Evolutionary conservation across 1,139 yeast species (phyloP), one percentile per base, ranked within the genome.

Genomic region (Eremothecium gossypii): DNA sequence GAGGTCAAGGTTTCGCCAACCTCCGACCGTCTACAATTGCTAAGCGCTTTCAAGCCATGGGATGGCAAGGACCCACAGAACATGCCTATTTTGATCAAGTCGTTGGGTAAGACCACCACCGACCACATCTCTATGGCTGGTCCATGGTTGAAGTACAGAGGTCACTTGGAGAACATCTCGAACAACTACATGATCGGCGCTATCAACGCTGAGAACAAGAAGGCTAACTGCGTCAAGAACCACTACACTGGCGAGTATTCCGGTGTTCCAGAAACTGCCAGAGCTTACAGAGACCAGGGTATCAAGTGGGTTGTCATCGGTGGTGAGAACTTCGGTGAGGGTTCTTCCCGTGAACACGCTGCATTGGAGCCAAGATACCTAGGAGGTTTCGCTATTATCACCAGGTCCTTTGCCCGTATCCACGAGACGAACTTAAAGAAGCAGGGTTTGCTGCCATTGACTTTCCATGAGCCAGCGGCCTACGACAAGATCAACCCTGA

Each of bases 91-190:
- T 83, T 91, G 71, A 86, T 91, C 71, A 91, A 91, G 77, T 85
- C 96, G 57, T 75, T 82, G 56, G 97, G 97, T 74, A 91, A 91
- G 79, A 87, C 96, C 69, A 91, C 98, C 64, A 91, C 98, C 59
- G 98, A 91, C 74, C 97, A 91, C 75, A 91, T 91, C 64, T 89
- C 97, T 63, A 87, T 85, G 93, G 98, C 98, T 66, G 98, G 98
- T 73, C 97, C 97, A 67, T 91, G 98, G 98, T 85, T 91, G 78
- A 91, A 91, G 77, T 91, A 91, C 94, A 86, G 97, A 78, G 98
- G 98, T 74, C 98, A 91, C 76, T 78, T 91, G 74, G 93, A 87
- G 75, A 91, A 91, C 82, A 91, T 91, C 66, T 87, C 97, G 62
- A 86, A 89, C 78, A 91, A 91, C 78, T 87, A 89, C 74, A 87